These are phyloP conservation scores for Pseudogymnoascus sp. DNA, from an alignment of 2,329 filamentous ascomycete species.

Conservation along the genomic window DNA sequence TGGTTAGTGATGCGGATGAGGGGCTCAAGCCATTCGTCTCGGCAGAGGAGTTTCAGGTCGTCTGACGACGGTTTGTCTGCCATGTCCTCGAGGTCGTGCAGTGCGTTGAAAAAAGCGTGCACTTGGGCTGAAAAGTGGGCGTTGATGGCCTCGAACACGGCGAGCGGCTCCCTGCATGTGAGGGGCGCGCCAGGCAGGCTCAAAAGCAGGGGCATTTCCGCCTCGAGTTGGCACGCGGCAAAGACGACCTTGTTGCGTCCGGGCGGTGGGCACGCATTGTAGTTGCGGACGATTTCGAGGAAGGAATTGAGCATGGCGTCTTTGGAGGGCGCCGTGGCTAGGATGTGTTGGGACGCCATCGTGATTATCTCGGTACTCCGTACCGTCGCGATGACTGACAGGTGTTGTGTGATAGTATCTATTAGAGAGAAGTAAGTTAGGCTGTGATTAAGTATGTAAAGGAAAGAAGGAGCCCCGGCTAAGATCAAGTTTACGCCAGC, in stretches of 20 bases:
- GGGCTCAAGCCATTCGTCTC: conserved; percentile 12
- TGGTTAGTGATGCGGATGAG: neutral
- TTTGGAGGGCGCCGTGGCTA: neutral
- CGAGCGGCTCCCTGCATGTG: conserved; percentile 15
- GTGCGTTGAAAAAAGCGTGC: conserved; percentile 16
- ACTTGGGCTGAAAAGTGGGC: conserved; percentile 17
- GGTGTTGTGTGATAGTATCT: neutral
- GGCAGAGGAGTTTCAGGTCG: conserved; percentile 10
- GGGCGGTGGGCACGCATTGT: neutral
- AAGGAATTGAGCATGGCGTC: conserved; percentile 3
- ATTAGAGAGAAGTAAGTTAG: neutral
- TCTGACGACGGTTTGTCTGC: conserved; percentile 10
- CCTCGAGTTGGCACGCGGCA: neutral
- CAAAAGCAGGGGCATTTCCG: neutral
- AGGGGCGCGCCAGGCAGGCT: neutral
- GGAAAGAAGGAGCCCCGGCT: neutral
- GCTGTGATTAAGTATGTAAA: neutral
- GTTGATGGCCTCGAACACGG: conserved; percentile 16
- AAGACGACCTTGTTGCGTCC: neutral
- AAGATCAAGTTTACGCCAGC: too few species aligned
- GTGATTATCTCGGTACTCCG: neutral
- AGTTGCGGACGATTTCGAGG: neutral
- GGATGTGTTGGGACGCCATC: conserved; percentile 3
- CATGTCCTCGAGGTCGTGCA: conserved; percentile 15
- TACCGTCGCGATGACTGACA: neutral